A percentile compares a stretch with the other conserved stretches of the same genome.
Evolutionary conservation across 768 basidiomycete genomes (phyloP).

Genomic region (Hericium erinaceus): DNA sequence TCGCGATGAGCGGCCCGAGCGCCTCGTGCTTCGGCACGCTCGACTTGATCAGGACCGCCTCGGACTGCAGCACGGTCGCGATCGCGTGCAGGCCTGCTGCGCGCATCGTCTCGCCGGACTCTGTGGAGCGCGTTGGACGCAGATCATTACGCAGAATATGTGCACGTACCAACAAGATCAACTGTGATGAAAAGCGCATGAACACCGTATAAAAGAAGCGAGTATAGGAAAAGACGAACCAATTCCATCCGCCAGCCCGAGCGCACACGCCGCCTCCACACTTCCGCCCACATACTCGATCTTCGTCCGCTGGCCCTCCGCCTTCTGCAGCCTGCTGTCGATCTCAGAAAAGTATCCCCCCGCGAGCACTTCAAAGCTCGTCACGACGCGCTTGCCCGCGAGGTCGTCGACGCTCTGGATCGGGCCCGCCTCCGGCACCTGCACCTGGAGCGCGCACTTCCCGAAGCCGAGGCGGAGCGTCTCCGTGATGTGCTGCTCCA

Average conservation of each 20-base stretch:
- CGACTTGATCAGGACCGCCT: constrained; percentile 91
- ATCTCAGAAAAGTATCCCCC: constrained; percentile 65
- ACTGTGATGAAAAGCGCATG: constrained; percentile 39
- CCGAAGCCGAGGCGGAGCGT: constrained; percentile 84
- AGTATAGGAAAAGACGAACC: constrained; percentile 37
- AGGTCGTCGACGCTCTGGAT: constrained; percentile 71
- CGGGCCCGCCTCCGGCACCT: constrained; percentile 72
- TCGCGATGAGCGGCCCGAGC: constrained; percentile 56
- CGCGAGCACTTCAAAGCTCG: constrained; percentile 87
- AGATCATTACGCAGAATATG: not conserved
- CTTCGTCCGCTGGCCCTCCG: constrained; percentile 53
- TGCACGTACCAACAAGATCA: constrained; percentile 82
- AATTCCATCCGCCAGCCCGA: constrained; percentile 95
- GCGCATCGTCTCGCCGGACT: constrained; percentile 99
- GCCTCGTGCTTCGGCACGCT: constrained; percentile 51
- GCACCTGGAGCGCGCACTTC: constrained; percentile 82
- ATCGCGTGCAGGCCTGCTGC: constrained; percentile 94
- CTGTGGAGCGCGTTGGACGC: constrained; percentile 28
- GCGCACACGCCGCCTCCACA: constrained; percentile 94
- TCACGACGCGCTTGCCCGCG: constrained; percentile 87
- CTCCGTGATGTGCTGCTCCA: constrained; percentile 71
- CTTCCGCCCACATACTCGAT: constrained; percentile 97
- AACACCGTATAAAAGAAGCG: not conserved
- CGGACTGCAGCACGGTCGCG: constrained; percentile 73
- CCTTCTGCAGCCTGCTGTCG: constrained; percentile 45